phyloP scores from a whole-genome alignment of 2,329 filamentous ascomycete genomes.

The Trichophyton mentagrophytes region DNA sequence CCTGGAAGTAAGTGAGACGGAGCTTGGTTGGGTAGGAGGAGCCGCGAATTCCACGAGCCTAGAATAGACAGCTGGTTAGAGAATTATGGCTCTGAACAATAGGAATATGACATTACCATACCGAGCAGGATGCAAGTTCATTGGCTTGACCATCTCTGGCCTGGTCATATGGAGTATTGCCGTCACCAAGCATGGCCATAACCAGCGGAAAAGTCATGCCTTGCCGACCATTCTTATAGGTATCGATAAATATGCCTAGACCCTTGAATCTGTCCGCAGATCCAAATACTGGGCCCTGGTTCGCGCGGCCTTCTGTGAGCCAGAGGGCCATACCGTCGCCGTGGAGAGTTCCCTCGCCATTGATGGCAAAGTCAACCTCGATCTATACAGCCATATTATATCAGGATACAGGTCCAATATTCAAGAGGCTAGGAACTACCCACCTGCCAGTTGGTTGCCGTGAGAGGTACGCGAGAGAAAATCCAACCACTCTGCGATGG shows the following conservation, averaged over 20 bases:
- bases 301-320: slow-evolving; percentile 85
- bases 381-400: slow-evolving; percentile 40
- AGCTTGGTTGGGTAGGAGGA: slow-evolving; percentile 69
- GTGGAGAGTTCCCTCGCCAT: slow-evolving; percentile 76
- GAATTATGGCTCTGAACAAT: too few species aligned
- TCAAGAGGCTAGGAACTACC: slow-evolving; percentile 11
- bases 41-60: slow-evolving; percentile 76
- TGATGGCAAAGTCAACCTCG: slow-evolving; percentile 88
- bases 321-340: slow-evolving; percentile 97
- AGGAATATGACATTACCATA: slow-evolving; percentile 25
- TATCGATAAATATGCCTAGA: slow-evolving; percentile 90
- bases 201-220: slow-evolving; percentile 93
- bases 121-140: slow-evolving; percentile 86
- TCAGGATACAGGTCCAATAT: not conserved
- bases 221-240: slow-evolving; percentile 98
- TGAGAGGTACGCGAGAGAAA: slow-evolving; percentile 85
- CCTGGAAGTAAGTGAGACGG: slow-evolving; percentile 88
- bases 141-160: slow-evolving; percentile 85
- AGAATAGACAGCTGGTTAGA: not conserved
- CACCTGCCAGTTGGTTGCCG: slow-evolving; percentile 94
- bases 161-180: slow-evolving; percentile 79
- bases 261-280: slow-evolving; percentile 82
- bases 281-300: slow-evolving; percentile 74
- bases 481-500: slow-evolving; percentile 87
- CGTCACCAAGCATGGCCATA: slow-evolving; percentile 96